Evolutionary conservation across 768 basidiomycete species (phyloP), one percentile per base, ranked within the genome.

Genomic region (Boletus bicolor): DNA sequence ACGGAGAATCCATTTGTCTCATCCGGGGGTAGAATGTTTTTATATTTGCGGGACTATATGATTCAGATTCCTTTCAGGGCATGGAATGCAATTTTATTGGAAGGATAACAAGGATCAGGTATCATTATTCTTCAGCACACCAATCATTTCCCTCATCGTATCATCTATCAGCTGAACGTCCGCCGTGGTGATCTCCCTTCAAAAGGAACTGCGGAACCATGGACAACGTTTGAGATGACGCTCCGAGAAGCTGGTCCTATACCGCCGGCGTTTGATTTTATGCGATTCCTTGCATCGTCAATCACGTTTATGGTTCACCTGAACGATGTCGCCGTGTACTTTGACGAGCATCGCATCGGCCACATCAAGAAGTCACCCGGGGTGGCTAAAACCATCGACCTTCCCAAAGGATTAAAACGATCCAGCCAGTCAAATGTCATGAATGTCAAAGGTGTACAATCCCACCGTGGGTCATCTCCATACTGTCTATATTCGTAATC

Each of bases 51-150:
- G 26, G 2, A 2, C 5, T 15, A 32, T n/a, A n/a, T 41, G 26
- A 7, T 56, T 49, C 14, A 53, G 39, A 26, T 32, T 57, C 39
- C 26, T 60, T 47, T 57, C 67, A 81, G 93, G 84, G 34, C 82
- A 89, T 66, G 93, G 92, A 84, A 96, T 96, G 93, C 88, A 86
- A 0, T 98, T 97, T 69, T 91, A 95, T 68, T 98, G 93, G 93
- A 94, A 93, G 68, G 91, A 90, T 64, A 89, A 88, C 63, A 91
- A 89, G 64, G 92, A 94, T 65, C 92, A 94, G 76, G 86, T 87
- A 59, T 36, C 19, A 37, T 26, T 38, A 8, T 45, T 44, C 34
- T 28, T 30, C 7, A 21, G 8, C n/a, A 3, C 8, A 21, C 1
- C 12, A n/a, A 34, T 24, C 17, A 1, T 9, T 48, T 24, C 46